Evolutionary conservation across 345 rosid genomes (phyloP), one percentile per base, ranked within the genome.

Genomic region (Erysimum cheiranthoides): DNA sequence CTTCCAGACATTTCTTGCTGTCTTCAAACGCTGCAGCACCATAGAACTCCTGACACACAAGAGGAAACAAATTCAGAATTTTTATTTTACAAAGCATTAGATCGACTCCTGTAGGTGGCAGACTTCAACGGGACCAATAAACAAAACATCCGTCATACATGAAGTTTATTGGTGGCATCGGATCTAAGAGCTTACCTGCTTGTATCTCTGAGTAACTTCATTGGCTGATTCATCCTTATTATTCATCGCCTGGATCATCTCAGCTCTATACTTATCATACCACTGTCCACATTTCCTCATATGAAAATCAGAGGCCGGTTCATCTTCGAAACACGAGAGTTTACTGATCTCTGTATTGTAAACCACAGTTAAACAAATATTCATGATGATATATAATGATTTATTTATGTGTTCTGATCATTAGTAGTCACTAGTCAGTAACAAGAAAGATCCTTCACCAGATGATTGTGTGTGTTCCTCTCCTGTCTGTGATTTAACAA

Each of bases 1-100:
- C 93, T 6, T 83, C 74, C 0, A 18, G 25, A 2, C 16, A 74
- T 83, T 82, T 86, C 68, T n/a, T 60, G 65, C 85, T 83, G 30
- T 76, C 63, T 50, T 85, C 84, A 31, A 86, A 81, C 39, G 84
- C 86, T 2, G 78, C 63, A 10, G 83, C 91, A 1, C 75, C 90
- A 17, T 91, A 89, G 4, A 91, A 65, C 21, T 74, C 60, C 97
- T 91, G 76, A 32, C 3, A 40, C 17, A 36, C 9, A 50, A 60
- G 47, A 38, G 1, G 32, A 43, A 4, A 5, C 12, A 11, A 2
- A 16, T 8, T 35, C 6, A 46, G 32, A 67, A 59, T 18, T 21
- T 1, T 21, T 21, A 0, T 1, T 21, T 21, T 21, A 21, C 1
- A 21, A 21, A 21, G 35, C 35, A 32, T 21, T 32, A 21, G 7